phyloP scores from a whole-genome alignment of 1,284 basidiomycete genomes.

The Boletus calvinii region DNA sequence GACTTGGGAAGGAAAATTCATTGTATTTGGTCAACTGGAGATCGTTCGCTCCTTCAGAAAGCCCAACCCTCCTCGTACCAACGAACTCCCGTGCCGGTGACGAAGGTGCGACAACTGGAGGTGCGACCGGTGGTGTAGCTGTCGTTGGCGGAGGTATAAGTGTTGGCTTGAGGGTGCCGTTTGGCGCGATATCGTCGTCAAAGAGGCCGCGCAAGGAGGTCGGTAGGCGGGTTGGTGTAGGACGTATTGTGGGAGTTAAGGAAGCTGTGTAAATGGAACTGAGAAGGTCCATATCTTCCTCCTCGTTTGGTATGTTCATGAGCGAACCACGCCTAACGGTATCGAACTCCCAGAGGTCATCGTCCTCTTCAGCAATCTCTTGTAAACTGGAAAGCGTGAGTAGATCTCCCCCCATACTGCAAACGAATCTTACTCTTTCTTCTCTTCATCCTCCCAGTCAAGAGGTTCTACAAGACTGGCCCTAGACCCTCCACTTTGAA shows the following conservation, averaged over 20 bases:
- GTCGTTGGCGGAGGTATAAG: slow-evolving; percentile 26
- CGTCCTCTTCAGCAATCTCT: slow-evolving; percentile 38
- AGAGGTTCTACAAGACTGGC: slow-evolving; percentile 75
- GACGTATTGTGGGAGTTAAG: slow-evolving; percentile 48
- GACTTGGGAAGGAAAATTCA: slow-evolving; percentile 54
- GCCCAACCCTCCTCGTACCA: slow-evolving; percentile 17
- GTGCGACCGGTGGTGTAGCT: slow-evolving; percentile 32
- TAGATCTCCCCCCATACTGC: not conserved
- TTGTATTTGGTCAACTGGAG: slow-evolving; percentile 46
- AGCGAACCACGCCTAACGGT: slow-evolving; percentile 54
- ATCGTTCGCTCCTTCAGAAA: slow-evolving; percentile 36
- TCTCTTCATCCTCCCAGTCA: slow-evolving; percentile 68
- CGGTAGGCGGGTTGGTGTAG: slow-evolving; percentile 52
- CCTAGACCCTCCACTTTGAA: slow-evolving; percentile 77
- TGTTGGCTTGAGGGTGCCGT: slow-evolving; percentile 45
- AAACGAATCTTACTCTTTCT: slow-evolving; percentile 43
- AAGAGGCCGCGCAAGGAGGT: slow-evolving; percentile 70
- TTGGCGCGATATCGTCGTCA: slow-evolving; percentile 46
- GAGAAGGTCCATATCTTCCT: slow-evolving; percentile 19
- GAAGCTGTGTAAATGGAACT: slow-evolving; percentile 31
- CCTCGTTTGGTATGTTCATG: slow-evolving; percentile 21
- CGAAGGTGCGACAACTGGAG: slow-evolving; percentile 30
- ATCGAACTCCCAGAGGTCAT: slow-evolving; percentile 74
- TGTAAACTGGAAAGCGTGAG: slow-evolving; percentile 34
- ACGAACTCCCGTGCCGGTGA: slow-evolving; percentile 28